These are phyloP conservation scores for Pyrrhoderma noxium DNA, from an alignment of 1,284 basidiomycete genomes.

Conservation along the genomic window DNA sequence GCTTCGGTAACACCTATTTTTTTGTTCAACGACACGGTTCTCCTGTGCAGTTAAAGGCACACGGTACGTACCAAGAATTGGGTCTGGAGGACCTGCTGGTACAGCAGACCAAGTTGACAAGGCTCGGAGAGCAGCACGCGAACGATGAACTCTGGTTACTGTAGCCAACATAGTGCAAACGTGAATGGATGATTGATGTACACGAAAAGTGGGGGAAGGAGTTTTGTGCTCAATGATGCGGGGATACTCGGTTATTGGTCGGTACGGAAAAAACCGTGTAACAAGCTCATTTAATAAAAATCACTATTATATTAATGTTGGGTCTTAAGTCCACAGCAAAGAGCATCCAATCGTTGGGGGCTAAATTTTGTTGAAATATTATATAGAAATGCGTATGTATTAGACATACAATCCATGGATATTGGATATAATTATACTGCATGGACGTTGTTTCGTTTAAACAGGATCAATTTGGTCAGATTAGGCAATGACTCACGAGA, in stretches of 20 bases:
- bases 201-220: background rate
- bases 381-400: no score
- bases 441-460: no score
- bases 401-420: no score
- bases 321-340: no score
- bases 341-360: no score
- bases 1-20: constrained; percentile 78
- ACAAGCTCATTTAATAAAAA: no score
- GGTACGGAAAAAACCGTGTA: background rate
- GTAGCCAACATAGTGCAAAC: constrained; percentile 21
- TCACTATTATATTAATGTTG: no score
- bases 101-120: constrained; percentile 81
- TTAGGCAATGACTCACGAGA: no score
- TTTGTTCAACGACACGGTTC: background rate
- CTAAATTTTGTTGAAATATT: no score
- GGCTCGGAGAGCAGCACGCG: constrained; percentile 28
- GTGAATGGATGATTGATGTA: background rate
- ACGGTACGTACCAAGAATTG: constrained; percentile 75
- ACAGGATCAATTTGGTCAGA: no score
- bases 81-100: constrained; percentile 84
- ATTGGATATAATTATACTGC: no score
- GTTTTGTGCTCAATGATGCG: background rate
- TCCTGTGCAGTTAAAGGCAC: background rate
- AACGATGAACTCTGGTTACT: constrained; percentile 29
- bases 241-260: background rate